Evolutionary conservation across 208 protist genomes (phyloP), one percentile per base, ranked within the genome.

Genomic region (Lotmaria passim): DNA sequence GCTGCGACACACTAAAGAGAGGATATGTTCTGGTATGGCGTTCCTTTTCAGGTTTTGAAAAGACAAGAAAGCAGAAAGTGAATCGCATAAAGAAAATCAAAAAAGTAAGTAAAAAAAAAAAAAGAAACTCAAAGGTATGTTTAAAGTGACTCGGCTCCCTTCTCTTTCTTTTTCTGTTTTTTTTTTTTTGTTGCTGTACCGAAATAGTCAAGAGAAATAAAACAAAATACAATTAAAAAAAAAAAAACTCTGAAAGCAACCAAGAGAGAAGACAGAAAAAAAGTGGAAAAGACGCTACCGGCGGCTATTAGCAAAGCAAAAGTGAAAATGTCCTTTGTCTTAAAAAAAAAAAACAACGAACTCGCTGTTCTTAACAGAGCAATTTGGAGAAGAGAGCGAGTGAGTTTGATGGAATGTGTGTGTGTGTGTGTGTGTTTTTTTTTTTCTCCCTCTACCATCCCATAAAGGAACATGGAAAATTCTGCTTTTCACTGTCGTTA

Each of bases 241-340:
- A 12, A 11, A 36, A 56, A 56, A 19, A 38, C 12, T 52, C 23
- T 21, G 30, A 33, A 19, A 36, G 14, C 2, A 28, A 56, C 33
- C 6, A 41, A 58, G 33, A 58, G n/a, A 58, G 26, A 17, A 51
- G 21, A 52, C 28, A 58, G 33, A 41, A 48, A 62, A 61, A 21
- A n/a, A 52, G 31, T 38, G 3, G n/a, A 36, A 47, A 47, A 47
- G 4, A n/a, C 43, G 17, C 43, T 21, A 47, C 11, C 6, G 17
- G 43, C 6, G n/a, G 6, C 15, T 0, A 0, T 1, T 31, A n/a
- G 19, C 3, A 30, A 30, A 52, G 5, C 7, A 8, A n/a, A 52
- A 39, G 7, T 17, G 5, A 7, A 14, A 7, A 30, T 7, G 5
- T 47, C 4, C 19, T 7, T 12, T 21, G 6, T 21, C 17, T 21